Evolutionary conservation across 2,329 filamentous ascomycete species (phyloP), one percentile per base, ranked within the genome.

Genomic region (Zymoseptoria passerinii): DNA sequence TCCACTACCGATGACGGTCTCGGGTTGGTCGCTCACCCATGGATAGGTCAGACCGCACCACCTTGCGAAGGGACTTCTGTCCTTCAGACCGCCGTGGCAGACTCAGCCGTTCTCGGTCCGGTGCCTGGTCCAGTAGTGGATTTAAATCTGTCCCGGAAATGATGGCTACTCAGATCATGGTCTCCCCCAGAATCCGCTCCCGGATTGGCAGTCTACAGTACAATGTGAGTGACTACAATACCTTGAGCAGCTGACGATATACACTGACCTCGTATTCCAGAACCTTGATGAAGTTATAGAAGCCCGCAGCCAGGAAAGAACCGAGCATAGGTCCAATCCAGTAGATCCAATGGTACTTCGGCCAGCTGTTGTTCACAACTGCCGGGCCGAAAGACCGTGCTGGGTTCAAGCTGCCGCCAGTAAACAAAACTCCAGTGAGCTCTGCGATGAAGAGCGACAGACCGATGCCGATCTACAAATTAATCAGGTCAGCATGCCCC

Each of bases 401-500:
- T 27, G 69, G 69, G 58, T 52, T 52, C 28, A 52, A 52, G 8
- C 23, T 28, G 9, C 50, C 50, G 8, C 50, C 50, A 9, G 50
- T 52, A 23, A 52, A 52, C 23, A 52, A 28, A 23, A 50, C 74
- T 19, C 70, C 68, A 2, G 64, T 60, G 28, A 80, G 65, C 63
- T 79, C 75, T 19, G 75, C 73, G 55, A 79, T 72, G 66, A 79
- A 80, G 0, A 79, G 70, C 49, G 75, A 67, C 29, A 70, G 58
- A 29, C 68, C 88, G 63, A 91, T 70, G 50, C 70, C 72, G 19
- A 75, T 65, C 51, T 44, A 16, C 35, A 44, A 10, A 2, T 44
- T 7, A 13, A 44, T n/a, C 2, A 44, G 7, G 35, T 44, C 35
- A 44, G 35, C 35, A 44, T 44, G 16, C 4, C 16, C 35, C 16